phyloP scores from a whole-genome alignment of 495 filamentous ascomycete species.

The Penicillium pulvis region DNA sequence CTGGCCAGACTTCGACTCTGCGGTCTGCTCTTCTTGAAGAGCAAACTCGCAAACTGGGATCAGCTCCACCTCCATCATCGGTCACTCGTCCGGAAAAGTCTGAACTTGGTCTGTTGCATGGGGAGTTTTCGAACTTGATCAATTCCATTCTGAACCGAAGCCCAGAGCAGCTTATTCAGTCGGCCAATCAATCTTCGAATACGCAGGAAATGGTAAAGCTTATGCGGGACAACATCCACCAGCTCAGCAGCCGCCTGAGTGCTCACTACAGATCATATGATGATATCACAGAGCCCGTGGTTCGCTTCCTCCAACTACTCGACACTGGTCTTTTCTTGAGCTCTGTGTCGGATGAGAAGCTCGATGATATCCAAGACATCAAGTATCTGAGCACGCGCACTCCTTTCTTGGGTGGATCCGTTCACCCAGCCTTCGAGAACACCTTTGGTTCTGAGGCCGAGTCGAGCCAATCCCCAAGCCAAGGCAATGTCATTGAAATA shows the following conservation, averaged over 20 bases:
- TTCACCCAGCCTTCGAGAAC: conserved; percentile 25
- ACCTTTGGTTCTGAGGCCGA: not conserved
- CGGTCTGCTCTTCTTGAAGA: conserved; percentile 60
- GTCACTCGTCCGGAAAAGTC: conserved; percentile 72
- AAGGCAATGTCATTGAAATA: conserved; percentile 47
- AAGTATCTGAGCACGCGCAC: conserved; percentile 51
- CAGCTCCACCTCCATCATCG: conserved; percentile 58
- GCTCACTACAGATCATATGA: conserved; percentile 73
- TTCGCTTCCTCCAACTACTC: conserved; percentile 80
- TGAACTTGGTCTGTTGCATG: conserved; percentile 70
- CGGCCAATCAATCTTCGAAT: conserved; percentile 15
- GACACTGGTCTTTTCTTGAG: conserved; percentile 72
- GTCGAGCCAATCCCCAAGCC: conserved; percentile 3
- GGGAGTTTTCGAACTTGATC: conserved; percentile 77
- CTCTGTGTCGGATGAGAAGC: conserved; percentile 26
- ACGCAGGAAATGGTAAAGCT: conserved; percentile 48
- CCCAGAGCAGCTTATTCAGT: conserved; percentile 44
- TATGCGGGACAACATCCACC: conserved; percentile 69
- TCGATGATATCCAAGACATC: conserved; percentile 29
- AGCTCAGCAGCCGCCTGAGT: conserved; percentile 66
- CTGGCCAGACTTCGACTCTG: conserved; percentile 64
- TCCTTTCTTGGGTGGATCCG: conserved; percentile 63
- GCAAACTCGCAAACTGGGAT: conserved; percentile 63
- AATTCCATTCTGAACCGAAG: conserved; percentile 62
- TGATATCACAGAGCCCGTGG: conserved; percentile 76